Base-by-base conservation (phyloP, 1,139 yeast genomes). In the Candida albicans region DNA sequence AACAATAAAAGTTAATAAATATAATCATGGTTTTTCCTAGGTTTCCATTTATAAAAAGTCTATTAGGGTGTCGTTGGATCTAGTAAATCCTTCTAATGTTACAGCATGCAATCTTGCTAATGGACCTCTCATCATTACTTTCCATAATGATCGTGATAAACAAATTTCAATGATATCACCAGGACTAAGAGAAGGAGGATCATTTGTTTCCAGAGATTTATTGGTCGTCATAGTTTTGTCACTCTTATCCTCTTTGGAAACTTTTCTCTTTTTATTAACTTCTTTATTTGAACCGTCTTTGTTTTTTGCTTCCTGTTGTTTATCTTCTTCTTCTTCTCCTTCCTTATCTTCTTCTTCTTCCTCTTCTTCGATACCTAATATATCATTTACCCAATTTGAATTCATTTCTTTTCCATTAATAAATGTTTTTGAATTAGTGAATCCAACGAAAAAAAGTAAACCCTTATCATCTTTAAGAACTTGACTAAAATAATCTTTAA, bases 321-420 rank as follows among this genome's bases (percentile, higher is more conserved):
- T n/a, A n/a, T n/a, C n/a, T n/a, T n/a, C n/a, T n/a, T n/a, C n/a
- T n/a, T 27, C 10, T 25, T 41, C 31, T 6, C 34, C 31, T 9
- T 31, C 35, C 26, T 39, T 27, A 28, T 13, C 12, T 22, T 40
- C 18, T 2, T 30, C 14, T 3, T 18, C 39, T 28, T 37, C 22
- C 7, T 29, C 39, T 28, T 37, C 46, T 15, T 30, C 32, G 6
- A 39, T 41, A 2, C 56, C 61, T 3, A 68, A 49, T 11, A 70
- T 54, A 28, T 64, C 72, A 8, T 51, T 47, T 2, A 61, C 53
- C 79, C 79, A 73, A 33, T 51, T 51, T 10, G 54, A 55, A 46
- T 62, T 65, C 69, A 73, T 64, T 37, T 63, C 66, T 43, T 58
- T 44, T 1, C 73, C 73, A 53, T 73, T 72, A 4, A 73, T 68